Base-by-base conservation (phyloP, 140 eudicot species). In the Flaveria floridana region DNA sequence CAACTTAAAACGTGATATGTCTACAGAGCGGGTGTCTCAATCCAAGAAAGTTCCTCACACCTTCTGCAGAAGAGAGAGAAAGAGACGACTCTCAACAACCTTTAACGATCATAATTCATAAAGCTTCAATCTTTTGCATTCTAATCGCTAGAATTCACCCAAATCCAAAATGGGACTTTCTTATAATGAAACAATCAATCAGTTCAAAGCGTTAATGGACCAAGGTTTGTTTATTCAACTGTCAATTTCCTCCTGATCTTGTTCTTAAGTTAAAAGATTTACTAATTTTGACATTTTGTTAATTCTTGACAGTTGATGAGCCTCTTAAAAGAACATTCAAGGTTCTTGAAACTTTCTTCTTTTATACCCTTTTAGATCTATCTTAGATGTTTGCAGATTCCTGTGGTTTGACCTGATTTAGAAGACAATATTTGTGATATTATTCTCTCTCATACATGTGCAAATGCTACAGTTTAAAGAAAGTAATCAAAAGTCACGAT, bases 161-260 rank as follows among this genome's bases (percentile, higher is more conserved):
- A 14, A 61, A 64, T 64, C 70, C 50, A 70, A 82, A 86, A 86
- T 84, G 89, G 85, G 85, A 63, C 28, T 82, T 77, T 81, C 78
- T 67, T 71, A 90, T 7, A 80, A 86, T 73, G 90, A 88, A 61
- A 81, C 88, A 71, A 81, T 86, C 67, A 70, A 80, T 77, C 90
- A 84, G 66, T 79, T 84, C 65, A 81, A 84, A 66, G 82, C 81
- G 2, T 75, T 88, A 48, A 88, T 88, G 88, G 90, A 85, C 65
- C 84, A 82, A 88, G 90, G 94, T 79, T 71, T 42, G 77, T 53
- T 51, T 23, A 46, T 19, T n/a, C 15, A 58, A 8, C 23, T 10
- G 10, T 58, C 9, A 61, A 25, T 6, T 39, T 68, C 64, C 25
- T 53, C 21, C 26, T 42, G 30, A n/a, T 67, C 71, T 71, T 77